Percentiles rank a stretch among this genome's conserved stretches.
Conservation (phyloP, 305 asterid species). For the Rubia balearica region DNA sequence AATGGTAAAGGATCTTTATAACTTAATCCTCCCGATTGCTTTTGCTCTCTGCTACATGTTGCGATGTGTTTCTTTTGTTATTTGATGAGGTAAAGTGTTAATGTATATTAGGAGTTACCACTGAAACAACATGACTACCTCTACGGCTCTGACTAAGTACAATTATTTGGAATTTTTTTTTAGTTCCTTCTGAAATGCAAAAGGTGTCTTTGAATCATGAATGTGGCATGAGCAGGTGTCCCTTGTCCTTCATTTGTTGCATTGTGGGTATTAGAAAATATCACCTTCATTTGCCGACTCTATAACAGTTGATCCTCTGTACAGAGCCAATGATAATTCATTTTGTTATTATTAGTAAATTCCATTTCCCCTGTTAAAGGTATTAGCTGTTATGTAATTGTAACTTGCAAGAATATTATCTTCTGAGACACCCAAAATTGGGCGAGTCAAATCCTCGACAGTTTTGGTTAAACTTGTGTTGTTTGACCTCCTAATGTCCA, state of each 20-base stretch:
- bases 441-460: not conserved
- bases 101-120: too few species aligned
- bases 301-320: not conserved
- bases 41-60: not conserved
- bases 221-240: too few species aligned
- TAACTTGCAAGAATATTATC: not conserved
- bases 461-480: not conserved
- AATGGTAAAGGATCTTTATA: too few species aligned
- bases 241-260: not conserved
- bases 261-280: not conserved
- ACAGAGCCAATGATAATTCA: not conserved
- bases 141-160: not conserved
- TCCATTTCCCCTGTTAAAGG: too few species aligned
- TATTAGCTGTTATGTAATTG: not conserved
- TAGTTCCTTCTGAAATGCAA: not conserved
- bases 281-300: not conserved
- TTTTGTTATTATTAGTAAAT: not conserved
- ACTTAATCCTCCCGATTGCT: not conserved
- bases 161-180: not conserved
- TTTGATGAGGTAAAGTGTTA: not conserved
- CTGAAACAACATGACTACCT: not conserved
- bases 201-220: not conserved
- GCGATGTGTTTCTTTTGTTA: not conserved
- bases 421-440: not conserved
- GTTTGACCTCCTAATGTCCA: not conserved